Base-by-base conservation (phyloP, 495 filamentous ascomycete genomes). In the Stereocaulon alpinum region DNA sequence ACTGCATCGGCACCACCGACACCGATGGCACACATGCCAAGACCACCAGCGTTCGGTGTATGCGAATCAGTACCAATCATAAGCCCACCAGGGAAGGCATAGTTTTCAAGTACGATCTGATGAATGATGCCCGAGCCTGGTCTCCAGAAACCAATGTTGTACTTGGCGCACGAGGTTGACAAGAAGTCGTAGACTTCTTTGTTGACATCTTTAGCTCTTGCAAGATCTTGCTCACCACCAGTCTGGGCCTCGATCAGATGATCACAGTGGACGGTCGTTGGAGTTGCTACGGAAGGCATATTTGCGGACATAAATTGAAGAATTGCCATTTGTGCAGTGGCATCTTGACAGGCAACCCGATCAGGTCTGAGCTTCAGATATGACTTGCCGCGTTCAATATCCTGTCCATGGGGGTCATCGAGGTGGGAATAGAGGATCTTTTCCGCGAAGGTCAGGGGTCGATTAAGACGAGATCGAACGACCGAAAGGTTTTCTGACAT, bases 141-240 rank as follows among this genome's bases (percentile, higher is more conserved):
- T 72, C 81, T 87, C 93, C 93, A 98, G 86, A 98, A 98, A 78
- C 94, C 94, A 71, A 98, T 97, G 79, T 96, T 91, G 82, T 97
- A 98, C 81, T 96, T 98, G 64, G 91, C 93, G 68, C 93, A 97
- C 59, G 94, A 85, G 54, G 85, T 85, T 56, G 91, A 84, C 71
- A 98, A 79, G 82, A 98, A 98, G 74, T 98, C 89, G 76, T 97
- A 98, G 64, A 98, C 93, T 75, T 98, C 93, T 82, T 97, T 96
- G 86, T 98, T 98, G 76, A 96, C 95, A 56, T 82, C 81, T 68
- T 90, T 77, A 64, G 94, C 94, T 69, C 93, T 83, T 56, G 83
- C 88, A 66, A 98, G 80, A 86, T 98, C 93, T 81, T 96, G 92
- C 51, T 80, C 84, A 68, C 94, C 93, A 69, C 93, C 93, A 70